These are phyloP conservation scores for Leptomonas pyrrhocoris DNA, from an alignment of 208 protist genomes.

Conservation along the genomic window DNA sequence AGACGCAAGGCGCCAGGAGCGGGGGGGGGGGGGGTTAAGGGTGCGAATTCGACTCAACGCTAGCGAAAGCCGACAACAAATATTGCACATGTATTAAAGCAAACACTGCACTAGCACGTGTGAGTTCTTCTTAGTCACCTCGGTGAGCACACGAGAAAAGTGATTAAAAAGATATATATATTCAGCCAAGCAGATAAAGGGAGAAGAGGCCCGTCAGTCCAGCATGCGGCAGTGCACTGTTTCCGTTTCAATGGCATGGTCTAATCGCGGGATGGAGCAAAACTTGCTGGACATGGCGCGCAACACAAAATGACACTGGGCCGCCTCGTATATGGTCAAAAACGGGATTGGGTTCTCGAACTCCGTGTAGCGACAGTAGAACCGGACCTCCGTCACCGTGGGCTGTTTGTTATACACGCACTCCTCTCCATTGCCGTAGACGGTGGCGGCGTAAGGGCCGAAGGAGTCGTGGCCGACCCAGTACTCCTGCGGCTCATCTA, in stretches of 20 bases:
- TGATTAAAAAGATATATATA: background rate
- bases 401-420: slow-evolving; percentile 16
- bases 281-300: slow-evolving; percentile 20
- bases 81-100: background rate
- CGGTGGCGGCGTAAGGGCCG: slow-evolving; percentile 35
- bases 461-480: slow-evolving; percentile 16
- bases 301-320: slow-evolving; percentile 55
- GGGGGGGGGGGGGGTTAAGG: no score
- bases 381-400: slow-evolving; percentile 28
- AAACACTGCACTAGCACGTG: background rate
- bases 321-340: slow-evolving; percentile 24
- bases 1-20: no score
- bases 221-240: slow-evolving; percentile 47
- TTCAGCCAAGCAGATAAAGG: no score
- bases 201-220: background rate
- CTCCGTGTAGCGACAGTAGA: slow-evolving; percentile 31
- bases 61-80: no score
- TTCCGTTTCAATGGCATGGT: slow-evolving; percentile 18
- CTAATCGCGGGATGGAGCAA: slow-evolving; percentile 39
- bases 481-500: background rate
- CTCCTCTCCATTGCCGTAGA: slow-evolving; percentile 34
- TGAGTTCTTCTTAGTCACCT: background rate
- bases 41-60: no score
- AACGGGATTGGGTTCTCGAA: slow-evolving; percentile 29
- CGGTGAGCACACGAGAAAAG: background rate